Evolutionary conservation across 75 land plant species (phyloP).

Genomic region (Cryptomeria japonica): DNA sequence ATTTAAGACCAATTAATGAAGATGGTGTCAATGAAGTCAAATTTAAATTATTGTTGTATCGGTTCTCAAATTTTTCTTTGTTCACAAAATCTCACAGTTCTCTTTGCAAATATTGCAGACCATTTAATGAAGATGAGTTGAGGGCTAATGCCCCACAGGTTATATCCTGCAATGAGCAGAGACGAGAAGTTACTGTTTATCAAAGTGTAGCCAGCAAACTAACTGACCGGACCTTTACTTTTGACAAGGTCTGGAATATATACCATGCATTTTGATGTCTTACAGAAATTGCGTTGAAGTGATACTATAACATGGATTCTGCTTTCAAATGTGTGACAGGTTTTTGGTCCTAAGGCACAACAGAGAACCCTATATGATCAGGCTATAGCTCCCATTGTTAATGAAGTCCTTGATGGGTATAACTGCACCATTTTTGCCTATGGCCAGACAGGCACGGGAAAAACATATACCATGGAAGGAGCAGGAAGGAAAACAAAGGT

Average conservation of each 20-base stretch:
- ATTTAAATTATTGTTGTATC: neutral
- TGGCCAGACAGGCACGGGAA: slow-evolving; percentile 80
- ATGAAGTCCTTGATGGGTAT: slow-evolving; percentile 74
- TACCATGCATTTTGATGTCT: neutral
- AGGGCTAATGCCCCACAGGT: slow-evolving; percentile 69
- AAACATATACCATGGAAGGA: slow-evolving; percentile 84
- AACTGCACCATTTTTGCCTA: slow-evolving; percentile 82
- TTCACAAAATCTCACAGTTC: neutral
- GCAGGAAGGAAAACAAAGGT: slow-evolving; percentile 57
- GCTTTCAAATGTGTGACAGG: slow-evolving; percentile 28
- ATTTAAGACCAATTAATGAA: neutral
- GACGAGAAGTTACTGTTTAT: slow-evolving; percentile 73
- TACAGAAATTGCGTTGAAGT: neutral
- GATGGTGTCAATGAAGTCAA: no score
- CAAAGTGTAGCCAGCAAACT: slow-evolving; percentile 74
- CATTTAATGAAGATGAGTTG: slow-evolving; percentile 76
- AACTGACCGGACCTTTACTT: slow-evolving; percentile 75
- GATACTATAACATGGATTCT: neutral
- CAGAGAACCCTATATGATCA: slow-evolving; percentile 64
- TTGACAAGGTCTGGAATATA: slow-evolving; percentile 63
- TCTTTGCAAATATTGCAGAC: slow-evolving; percentile 39
- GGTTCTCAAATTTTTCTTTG: neutral
- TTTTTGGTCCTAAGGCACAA: slow-evolving; percentile 70
- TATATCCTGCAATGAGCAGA: slow-evolving; percentile 81
- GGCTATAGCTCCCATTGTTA: slow-evolving; percentile 61